Percentiles rank a stretch among this genome's conserved stretches.
phyloP scores from a whole-genome alignment of 495 filamentous ascomycete genomes.

The Trichoderma erinaceum region DNA sequence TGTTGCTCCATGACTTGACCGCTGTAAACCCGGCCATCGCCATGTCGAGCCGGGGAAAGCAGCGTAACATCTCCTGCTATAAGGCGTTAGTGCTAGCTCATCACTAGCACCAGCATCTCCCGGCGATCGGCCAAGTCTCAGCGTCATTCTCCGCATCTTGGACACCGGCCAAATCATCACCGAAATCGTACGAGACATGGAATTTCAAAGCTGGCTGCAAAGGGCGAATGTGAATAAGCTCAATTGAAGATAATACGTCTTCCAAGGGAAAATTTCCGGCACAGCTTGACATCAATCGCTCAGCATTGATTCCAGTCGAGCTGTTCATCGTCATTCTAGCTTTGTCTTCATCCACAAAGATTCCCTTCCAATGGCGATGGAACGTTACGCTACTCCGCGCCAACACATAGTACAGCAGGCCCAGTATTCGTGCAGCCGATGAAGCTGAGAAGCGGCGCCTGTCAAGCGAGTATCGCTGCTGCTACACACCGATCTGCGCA shows the following conservation, averaged over 20 bases:
- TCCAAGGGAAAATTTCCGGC: neutral
- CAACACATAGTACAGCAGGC: constrained; percentile 1
- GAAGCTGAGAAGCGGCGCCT: neutral
- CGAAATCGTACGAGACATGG: neutral
- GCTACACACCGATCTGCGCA: neutral
- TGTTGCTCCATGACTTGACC: neutral
- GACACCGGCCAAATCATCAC: neutral
- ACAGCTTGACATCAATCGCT: neutral
- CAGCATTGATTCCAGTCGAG: neutral
- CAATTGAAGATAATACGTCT: neutral
- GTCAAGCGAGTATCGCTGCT: neutral
- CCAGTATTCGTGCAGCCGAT: neutral
- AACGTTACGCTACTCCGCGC: constrained; percentile 12
- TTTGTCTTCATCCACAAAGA: neutral
- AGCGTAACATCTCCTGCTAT: neutral
- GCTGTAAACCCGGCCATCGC: neutral
- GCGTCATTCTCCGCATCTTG: constrained; percentile 6
- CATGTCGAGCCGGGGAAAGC: neutral
- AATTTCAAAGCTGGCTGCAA: neutral
- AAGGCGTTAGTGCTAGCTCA: neutral
- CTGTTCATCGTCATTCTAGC: neutral
- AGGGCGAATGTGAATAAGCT: neutral
- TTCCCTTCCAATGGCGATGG: neutral
- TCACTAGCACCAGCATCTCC: neutral
- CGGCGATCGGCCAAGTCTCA: neutral